These are phyloP conservation scores for Leishmania tarentolae DNA, from an alignment of 208 protist genomes.

Conservation along the genomic window DNA sequence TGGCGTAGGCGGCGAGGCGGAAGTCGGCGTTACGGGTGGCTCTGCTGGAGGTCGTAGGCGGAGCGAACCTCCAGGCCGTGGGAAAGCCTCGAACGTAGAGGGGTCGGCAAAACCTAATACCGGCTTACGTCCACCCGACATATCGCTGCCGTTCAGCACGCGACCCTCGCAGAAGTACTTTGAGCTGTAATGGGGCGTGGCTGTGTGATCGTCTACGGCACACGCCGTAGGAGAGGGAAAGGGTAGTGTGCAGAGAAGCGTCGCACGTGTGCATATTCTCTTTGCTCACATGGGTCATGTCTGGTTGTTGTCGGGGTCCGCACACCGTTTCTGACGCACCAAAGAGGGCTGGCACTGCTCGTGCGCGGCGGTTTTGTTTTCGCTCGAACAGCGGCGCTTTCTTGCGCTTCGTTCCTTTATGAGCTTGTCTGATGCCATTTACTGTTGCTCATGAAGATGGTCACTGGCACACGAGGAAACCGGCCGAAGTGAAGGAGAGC, in stretches of 20 bases:
- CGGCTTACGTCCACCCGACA: background rate
- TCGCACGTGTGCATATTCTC: background rate
- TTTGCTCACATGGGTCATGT: background rate
- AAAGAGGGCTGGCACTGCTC: background rate
- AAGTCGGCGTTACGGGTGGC: background rate
- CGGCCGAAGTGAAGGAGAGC: background rate
- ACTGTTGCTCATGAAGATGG: background rate
- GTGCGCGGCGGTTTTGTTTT: background rate
- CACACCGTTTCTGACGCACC: background rate
- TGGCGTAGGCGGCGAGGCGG: slow-evolving; percentile 1
- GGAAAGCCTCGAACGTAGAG: background rate
- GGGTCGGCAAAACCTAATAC: background rate
- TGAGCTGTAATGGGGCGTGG: background rate
- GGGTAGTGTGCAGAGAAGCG: background rate
- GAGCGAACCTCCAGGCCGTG: background rate
- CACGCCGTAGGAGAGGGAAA: background rate
- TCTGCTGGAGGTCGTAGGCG: slow-evolving; percentile 2
- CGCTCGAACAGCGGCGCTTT: too few species aligned
- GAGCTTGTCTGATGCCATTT: background rate
- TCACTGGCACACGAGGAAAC: background rate
- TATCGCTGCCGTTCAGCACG: background rate
- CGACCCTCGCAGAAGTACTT: background rate
- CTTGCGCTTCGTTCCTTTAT: slow-evolving; percentile 7
- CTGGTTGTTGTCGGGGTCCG: background rate
- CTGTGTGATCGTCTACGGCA: background rate